These are phyloP conservation scores for Karstenula rhodostoma DNA, from an alignment of 2,329 filamentous ascomycete species.

Conservation along the genomic window DNA sequence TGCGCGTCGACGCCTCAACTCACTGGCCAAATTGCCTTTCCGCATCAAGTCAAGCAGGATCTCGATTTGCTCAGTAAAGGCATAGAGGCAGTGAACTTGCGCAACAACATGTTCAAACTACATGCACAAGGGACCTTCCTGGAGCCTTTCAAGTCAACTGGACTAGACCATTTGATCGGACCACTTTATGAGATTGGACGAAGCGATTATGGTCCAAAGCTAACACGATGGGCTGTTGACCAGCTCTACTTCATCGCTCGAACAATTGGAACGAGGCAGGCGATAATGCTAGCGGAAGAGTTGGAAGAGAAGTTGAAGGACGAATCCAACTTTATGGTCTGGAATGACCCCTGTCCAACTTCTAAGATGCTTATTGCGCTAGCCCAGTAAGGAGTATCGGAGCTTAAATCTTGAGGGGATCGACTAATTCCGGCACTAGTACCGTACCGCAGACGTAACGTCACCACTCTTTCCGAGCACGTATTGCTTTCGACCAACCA, in stretches of 20 bases:
- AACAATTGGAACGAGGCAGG: conserved; percentile 37
- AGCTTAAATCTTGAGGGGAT: not conserved
- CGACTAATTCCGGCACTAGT: conserved; percentile 8
- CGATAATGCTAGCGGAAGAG: conserved; percentile 33
- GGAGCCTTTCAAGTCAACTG: conserved; percentile 28
- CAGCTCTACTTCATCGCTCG: conserved; percentile 33
- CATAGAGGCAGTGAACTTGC: conserved; percentile 1
- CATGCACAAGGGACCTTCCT: conserved; percentile 35
- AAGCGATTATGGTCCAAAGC: conserved; percentile 20
- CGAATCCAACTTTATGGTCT: conserved; percentile 7
- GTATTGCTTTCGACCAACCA: not conserved
- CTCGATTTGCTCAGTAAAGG: not conserved
- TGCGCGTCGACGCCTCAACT: conserved; percentile 39
- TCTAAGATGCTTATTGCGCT: conserved; percentile 1
- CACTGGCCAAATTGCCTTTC: conserved; percentile 40
- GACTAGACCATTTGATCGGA: conserved; percentile 38
- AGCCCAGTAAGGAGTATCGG: conserved; percentile 7
- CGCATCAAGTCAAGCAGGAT: conserved; percentile 13
- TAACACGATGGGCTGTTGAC: conserved; percentile 35
- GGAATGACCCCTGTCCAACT: conserved; percentile 6
- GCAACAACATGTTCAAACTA: conserved; percentile 18
- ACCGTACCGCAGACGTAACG: conserved; percentile 2
- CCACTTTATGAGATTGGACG: conserved; percentile 32
- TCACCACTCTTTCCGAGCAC: not conserved
- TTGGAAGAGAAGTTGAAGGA: conserved; percentile 23